These are phyloP conservation scores for Aspergillus nanangensis DNA, from an alignment of 495 filamentous ascomycete species.

Conservation along the genomic window DNA sequence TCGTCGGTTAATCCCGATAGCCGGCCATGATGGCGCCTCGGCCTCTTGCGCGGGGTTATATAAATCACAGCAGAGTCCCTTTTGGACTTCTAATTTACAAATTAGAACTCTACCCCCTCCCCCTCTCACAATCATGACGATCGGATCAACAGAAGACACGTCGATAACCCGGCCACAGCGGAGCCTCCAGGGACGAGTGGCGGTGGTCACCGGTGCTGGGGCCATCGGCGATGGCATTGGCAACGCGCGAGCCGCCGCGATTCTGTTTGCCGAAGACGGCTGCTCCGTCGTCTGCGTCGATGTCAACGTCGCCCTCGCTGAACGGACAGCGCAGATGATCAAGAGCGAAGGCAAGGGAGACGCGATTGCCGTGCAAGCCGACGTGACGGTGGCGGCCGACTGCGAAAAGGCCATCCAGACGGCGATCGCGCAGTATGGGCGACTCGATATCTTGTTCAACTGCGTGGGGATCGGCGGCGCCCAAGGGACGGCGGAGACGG, in stretches of 20 bases:
- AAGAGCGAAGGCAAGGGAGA: conserved; percentile 17
- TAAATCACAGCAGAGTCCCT: no score
- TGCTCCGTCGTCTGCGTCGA: conserved; percentile 52
- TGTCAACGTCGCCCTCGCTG: conserved; percentile 38
- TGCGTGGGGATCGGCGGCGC: conserved; percentile 54
- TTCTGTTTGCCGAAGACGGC: conserved; percentile 53
- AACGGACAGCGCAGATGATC: conserved; percentile 46
- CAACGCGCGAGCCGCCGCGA: conserved; percentile 54
- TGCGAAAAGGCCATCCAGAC: conserved; percentile 35
- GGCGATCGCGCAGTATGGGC: conserved; percentile 37
- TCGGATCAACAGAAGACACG: not conserved
- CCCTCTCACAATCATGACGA: not conserved
- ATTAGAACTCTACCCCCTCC: not conserved
- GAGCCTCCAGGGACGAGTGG: conserved; percentile 40
- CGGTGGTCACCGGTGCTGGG: conserved; percentile 58
- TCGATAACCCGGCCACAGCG: conserved; percentile 13
- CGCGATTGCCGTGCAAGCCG: conserved; percentile 37
- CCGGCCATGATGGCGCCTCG: not conserved
- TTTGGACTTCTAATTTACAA: no score
- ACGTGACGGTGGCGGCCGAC: conserved; percentile 46
- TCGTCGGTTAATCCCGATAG: no score
- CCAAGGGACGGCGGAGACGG: conserved; percentile 47
- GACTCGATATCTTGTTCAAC: conserved; percentile 54
- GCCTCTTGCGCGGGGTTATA: not conserved
- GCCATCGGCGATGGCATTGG: conserved; percentile 49